Evolutionary conservation across 345 rosid genomes (phyloP), one percentile per base, ranked within the genome.

Genomic region (Cardamine occulta): DNA sequence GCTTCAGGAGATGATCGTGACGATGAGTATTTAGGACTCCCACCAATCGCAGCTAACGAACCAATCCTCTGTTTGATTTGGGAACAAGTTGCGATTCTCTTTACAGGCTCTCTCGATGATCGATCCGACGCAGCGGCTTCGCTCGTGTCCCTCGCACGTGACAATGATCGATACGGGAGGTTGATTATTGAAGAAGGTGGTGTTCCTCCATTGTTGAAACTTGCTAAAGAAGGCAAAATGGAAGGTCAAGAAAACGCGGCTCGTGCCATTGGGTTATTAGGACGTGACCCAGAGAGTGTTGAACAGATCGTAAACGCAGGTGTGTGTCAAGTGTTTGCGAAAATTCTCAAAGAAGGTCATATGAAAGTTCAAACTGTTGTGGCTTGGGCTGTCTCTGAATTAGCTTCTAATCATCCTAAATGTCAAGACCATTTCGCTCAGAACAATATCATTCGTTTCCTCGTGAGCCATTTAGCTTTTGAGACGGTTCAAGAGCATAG

Each of bases 141-240:
- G 0, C 76, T 93, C 49, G 94, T 87, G 7, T 91, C 96, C 4
- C 70, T 93, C 35, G 97, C 97, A 4, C 84, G 94, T 6, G 97
- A 93, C 75, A 91, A 88, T 8, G 91, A 88, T 55, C 79, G 92
- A 0, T 88, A 91, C 57, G 91, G 91, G 15, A 88, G 82, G 68
- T 61, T 93, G 81, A 89, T 93, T 19, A 86, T 93, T 4, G 94
- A 93, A 79, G 97, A 93, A 85, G 97, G 96, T 3, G 97, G 98
- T 0, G 84, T 93, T 5, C 85, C 96, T 7, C 91, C 97, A 1
- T 81, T 89, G 84, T 49, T 93, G 79, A 89, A 89, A 47, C 67
- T 93, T 9, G 93, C 89, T 12, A 88, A 91, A 58, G 96, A 91
- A 75, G 97, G 96, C 17, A 82, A 73, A 28, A 68, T 82, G 78